Evolutionary conservation across 805 yeast species (phyloP).

Genomic region (Schwanniomyces polymorphus): DNA sequence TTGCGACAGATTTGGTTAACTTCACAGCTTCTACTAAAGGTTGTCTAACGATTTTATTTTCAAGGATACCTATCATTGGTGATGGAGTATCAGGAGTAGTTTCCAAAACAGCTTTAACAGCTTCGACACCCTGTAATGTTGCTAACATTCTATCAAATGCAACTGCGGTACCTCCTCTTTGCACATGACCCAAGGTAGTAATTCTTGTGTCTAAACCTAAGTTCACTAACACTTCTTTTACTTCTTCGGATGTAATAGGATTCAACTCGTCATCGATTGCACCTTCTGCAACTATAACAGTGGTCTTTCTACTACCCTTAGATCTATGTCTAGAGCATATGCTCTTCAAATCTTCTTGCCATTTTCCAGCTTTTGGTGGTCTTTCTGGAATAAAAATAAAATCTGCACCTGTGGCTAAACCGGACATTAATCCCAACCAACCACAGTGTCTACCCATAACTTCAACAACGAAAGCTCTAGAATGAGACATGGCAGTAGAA

Average conservation of each 20-base stretch:
- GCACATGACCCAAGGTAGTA: conserved; percentile 78
- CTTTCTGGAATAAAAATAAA: conserved; percentile 78
- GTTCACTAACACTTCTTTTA: conserved; percentile 62
- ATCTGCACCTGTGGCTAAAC: conserved; percentile 78
- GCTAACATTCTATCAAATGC: conserved; percentile 73
- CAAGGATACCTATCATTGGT: conserved; percentile 74
- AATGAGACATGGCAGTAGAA: conserved; percentile 81
- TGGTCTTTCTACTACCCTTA: conserved; percentile 75
- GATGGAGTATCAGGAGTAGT: conserved; percentile 70
- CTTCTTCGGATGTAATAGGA: conserved; percentile 66
- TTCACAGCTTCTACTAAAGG: conserved; percentile 73
- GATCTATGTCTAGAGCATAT: conserved; percentile 64
- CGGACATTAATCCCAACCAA: conserved; percentile 83
- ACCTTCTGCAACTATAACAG: conserved; percentile 82
- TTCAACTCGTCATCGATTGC: conserved; percentile 70
- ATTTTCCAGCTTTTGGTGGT: conserved; percentile 61
- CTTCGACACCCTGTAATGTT: conserved; percentile 80
- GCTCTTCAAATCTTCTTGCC: conserved; percentile 68
- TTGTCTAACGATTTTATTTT: conserved; percentile 66
- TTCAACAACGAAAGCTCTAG: conserved; percentile 80
- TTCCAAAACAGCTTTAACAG: conserved; percentile 72
- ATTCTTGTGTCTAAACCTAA: conserved; percentile 76
- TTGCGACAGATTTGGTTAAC: conserved; percentile 71
- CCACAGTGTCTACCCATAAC: conserved; percentile 93
- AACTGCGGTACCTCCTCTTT: conserved; percentile 81